Conservation (phyloP, 108 stramenopile genomes). For the Bacterosira constricta region DNA sequence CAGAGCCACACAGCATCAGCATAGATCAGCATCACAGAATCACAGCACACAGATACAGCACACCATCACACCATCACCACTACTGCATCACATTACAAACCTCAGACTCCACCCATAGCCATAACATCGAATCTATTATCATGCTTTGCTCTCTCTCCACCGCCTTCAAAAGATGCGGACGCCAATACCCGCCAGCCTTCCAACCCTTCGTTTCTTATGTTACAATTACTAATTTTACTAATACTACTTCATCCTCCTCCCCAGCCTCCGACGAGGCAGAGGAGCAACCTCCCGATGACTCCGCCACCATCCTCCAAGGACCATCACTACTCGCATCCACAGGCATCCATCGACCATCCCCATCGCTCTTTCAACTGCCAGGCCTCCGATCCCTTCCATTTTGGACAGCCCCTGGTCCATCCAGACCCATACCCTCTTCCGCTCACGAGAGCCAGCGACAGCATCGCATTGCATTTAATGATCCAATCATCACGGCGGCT, state of each 20-base stretch:
- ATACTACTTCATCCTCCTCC: neutral
- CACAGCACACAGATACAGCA: too few species aligned
- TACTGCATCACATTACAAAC: too few species aligned
- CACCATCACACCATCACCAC: too few species aligned
- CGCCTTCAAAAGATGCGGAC: too few species aligned
- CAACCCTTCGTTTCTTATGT: neutral
- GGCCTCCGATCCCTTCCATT: conserved; percentile 41
- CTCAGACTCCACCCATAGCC: too few species aligned
- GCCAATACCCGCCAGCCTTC: neutral
- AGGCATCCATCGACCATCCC: conserved; percentile 71
- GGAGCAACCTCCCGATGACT: conserved; percentile 1
- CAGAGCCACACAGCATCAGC: too few species aligned
- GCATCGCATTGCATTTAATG: conserved; percentile 76
- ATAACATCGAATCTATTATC: too few species aligned
- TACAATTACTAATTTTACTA: neutral
- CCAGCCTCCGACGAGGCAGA: neutral
- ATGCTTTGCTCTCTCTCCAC: too few species aligned
- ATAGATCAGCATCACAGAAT: too few species aligned
- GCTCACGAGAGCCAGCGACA: conserved; percentile 17
- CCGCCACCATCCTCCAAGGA: conserved; percentile 72
- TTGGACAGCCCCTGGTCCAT: conserved; percentile 24
- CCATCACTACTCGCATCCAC: conserved; percentile 74
- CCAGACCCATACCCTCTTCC: neutral
- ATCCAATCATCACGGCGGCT: conserved; percentile 65
- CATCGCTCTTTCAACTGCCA: conserved; percentile 64